Evolutionary conservation across 2,329 filamentous ascomycete genomes (phyloP).

Genomic region (Diaporthe nobilis): DNA sequence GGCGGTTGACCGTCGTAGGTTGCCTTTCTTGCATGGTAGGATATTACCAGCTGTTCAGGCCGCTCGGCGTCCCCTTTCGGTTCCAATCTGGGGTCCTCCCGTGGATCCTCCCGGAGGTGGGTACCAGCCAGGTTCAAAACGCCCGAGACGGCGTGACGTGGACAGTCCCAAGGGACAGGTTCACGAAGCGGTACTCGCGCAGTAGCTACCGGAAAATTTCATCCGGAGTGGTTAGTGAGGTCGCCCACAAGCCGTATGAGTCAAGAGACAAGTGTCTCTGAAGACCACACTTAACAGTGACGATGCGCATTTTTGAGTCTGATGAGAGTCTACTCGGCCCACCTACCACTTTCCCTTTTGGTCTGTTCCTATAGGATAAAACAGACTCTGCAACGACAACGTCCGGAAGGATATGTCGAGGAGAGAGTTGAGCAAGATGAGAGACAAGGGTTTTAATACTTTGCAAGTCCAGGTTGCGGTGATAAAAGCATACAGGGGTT

Average conservation of each 20-base stretch:
- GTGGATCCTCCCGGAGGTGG: slow-evolving; percentile 19
- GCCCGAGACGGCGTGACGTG: slow-evolving; percentile 12
- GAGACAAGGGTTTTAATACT: background rate
- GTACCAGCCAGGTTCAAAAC: slow-evolving; percentile 4
- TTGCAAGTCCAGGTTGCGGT: too few species aligned
- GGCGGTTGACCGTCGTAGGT: slow-evolving; percentile 11
- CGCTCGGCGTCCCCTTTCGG: slow-evolving; percentile 25
- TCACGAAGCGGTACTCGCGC: slow-evolving; percentile 1
- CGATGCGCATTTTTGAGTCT: background rate
- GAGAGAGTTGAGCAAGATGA: background rate
- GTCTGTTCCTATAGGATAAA: background rate
- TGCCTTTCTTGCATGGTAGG: background rate
- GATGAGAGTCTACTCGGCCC: background rate
- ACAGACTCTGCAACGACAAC: background rate
- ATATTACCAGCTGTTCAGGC: slow-evolving; percentile 24
- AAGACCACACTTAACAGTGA: background rate
- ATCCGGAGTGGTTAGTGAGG: background rate
- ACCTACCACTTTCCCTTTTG: background rate
- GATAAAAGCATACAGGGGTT: background rate
- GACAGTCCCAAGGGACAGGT: background rate
- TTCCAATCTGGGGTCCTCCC: slow-evolving; percentile 11
- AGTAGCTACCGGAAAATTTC: background rate
- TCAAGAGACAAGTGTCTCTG: background rate
- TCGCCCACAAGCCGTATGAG: background rate
- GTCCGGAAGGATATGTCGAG: background rate